These are phyloP conservation scores for Aulographum hederae DNA, from an alignment of 2,329 filamentous ascomycete species.

Conservation along the genomic window DNA sequence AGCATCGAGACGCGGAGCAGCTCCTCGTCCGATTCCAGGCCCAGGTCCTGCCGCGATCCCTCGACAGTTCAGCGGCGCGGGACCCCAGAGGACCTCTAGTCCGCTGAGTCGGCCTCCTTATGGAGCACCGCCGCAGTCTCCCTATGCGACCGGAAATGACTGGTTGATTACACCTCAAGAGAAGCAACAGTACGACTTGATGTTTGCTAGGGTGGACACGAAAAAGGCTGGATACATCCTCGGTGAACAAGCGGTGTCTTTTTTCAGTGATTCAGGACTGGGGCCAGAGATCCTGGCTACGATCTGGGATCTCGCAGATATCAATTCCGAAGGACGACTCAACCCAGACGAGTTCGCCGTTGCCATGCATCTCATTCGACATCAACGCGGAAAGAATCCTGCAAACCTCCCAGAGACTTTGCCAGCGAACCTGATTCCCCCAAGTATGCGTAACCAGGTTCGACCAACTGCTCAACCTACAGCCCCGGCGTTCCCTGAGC, in stretches of 20 bases:
- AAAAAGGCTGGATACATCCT: conserved; percentile 66
- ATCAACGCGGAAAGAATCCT: conserved; percentile 60
- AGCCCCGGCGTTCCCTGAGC: conserved; percentile 33
- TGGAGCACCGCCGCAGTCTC: conserved; percentile 31
- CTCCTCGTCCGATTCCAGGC: conserved; percentile 29
- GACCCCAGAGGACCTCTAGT: conserved; percentile 39
- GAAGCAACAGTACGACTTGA: conserved; percentile 71
- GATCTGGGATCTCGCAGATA: conserved; percentile 94
- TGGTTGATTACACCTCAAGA: conserved; percentile 75
- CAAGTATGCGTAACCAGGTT: conserved; percentile 52
- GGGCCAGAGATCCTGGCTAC: conserved; percentile 78
- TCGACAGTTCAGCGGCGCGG: conserved; percentile 59
- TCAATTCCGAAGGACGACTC: conserved; percentile 73
- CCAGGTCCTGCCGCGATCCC: conserved; percentile 48
- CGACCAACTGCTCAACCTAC: conserved; percentile 27
- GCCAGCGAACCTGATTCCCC: conserved; percentile 67
- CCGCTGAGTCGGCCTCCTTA: conserved; percentile 35
- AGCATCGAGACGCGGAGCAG: conserved; percentile 42
- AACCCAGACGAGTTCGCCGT: conserved; percentile 87
- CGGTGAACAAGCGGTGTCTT: conserved; percentile 84
- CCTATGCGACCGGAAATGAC: too few relatives aligned
- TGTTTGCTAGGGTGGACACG: conserved; percentile 74
- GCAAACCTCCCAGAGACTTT: conserved; percentile 55
- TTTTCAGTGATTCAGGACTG: conserved; percentile 82
- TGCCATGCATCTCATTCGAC: conserved; percentile 89